phyloP scores from a whole-genome alignment of 176 grass and related monocot genomes.

The Carex kokanica region DNA sequence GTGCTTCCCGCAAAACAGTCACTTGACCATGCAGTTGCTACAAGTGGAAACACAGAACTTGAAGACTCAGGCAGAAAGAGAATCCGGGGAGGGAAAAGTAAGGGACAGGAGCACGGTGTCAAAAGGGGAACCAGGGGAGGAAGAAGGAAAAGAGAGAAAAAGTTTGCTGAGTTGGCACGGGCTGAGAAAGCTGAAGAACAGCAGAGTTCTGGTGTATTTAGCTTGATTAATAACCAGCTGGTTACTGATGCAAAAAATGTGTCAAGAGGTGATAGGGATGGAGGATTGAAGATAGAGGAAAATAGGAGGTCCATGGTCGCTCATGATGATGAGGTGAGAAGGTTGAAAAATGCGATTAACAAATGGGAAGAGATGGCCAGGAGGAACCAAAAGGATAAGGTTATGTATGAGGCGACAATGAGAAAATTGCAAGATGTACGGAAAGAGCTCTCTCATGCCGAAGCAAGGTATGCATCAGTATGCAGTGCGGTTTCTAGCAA shows the following conservation, averaged over 20 bases:
- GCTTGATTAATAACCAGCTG: constrained; percentile 79
- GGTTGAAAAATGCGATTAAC: constrained; percentile 48
- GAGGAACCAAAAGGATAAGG: constrained; percentile 79
- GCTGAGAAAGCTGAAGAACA: constrained; percentile 65
- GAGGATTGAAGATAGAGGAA: constrained; percentile 37
- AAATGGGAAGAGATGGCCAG: constrained; percentile 80
- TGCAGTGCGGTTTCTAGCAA: constrained; percentile 52
- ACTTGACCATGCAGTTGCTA: constrained; percentile 62
- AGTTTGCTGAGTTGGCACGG: constrained; percentile 57
- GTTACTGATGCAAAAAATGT: constrained; percentile 36
- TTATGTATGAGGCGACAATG: constrained; percentile 53
- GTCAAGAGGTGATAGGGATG: constrained; percentile 28
- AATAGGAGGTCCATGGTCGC: constrained; percentile 70
- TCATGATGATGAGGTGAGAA: constrained; percentile 71
- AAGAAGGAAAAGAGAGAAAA: constrained; percentile 71
- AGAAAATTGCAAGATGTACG: constrained; percentile 63
- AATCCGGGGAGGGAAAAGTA: constrained; percentile 66
- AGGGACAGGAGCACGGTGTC: constrained; percentile 36
- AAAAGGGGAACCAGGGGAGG: constrained; percentile 41
- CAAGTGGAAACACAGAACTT: constrained; percentile 25
- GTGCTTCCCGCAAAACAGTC: constrained; percentile 79
- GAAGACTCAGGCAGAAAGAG: constrained; percentile 49
- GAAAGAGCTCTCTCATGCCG: constrained; percentile 52
- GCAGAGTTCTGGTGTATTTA: constrained; percentile 57
- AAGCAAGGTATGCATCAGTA: constrained; percentile 59